These are phyloP conservation scores for Mucuna pruriens DNA, from an alignment of 306 rosid species.

Conservation along the genomic window DNA sequence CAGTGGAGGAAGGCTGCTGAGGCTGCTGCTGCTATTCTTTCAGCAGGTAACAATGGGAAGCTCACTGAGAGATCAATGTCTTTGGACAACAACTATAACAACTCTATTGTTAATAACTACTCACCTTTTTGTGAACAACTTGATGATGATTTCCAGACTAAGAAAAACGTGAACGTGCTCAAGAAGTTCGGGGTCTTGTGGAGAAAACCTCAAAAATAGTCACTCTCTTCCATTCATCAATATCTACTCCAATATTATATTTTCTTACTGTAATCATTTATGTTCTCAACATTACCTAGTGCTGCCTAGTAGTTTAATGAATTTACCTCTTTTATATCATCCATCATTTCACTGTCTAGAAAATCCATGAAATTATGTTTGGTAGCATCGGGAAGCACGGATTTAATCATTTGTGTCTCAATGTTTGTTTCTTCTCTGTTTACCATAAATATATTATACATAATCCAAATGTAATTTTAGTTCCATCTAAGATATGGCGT, in stretches of 20 bases:
- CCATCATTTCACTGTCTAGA: not conserved
- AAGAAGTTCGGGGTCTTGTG: constrained; percentile 92
- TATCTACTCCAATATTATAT: not conserved
- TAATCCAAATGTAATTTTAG: too few relatives aligned
- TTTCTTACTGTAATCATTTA: not conserved
- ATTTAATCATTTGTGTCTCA: not conserved
- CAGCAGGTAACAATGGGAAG: constrained; percentile 74
- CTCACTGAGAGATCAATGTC: constrained; percentile 71
- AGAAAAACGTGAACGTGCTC: constrained; percentile 91
- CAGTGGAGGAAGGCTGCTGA: constrained; percentile 99
- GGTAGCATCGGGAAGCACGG: not conserved
- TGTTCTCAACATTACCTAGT: not conserved
- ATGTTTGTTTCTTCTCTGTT: not conserved
- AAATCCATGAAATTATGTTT: not conserved
- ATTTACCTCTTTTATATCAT: not conserved
- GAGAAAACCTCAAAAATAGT: constrained; percentile 89
- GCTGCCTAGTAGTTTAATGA: not conserved
- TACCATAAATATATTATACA: too few relatives aligned
- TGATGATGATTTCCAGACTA: constrained; percentile 77
- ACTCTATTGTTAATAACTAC: constrained; percentile 56
- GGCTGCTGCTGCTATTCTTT: constrained; percentile 84
- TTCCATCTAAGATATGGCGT: too few relatives aligned
- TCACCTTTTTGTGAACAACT: constrained; percentile 63
- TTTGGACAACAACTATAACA: constrained; percentile 67
- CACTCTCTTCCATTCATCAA: not conserved